Evolutionary conservation across 2,329 filamentous ascomycete genomes (phyloP), one percentile per base, ranked within the genome.

Genomic region (Cercospora sp.): DNA sequence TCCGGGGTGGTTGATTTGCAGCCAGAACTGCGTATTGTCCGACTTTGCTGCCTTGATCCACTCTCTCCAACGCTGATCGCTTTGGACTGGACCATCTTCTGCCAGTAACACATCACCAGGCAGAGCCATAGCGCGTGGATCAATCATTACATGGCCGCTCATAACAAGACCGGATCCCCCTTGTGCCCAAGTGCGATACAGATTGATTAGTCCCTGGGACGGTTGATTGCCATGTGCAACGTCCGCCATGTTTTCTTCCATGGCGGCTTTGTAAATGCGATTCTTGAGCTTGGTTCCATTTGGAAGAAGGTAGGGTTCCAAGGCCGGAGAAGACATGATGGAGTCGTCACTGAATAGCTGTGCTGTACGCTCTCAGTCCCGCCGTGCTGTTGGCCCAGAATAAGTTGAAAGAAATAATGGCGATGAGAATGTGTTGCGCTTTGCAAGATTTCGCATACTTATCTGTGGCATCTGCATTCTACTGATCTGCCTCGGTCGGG

Each of bases 1-100:
- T 16, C 69, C 69, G 7, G 69, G 69, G 42, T 71, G 69, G 16
- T 71, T 71, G 63, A 71, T 66, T 51, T 71, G 68, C 7, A 70
- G 48, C 63, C 63, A 68, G 45, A 68, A 69, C 7, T 68, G 63
- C 3, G 68, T 58, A 7, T 62, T 64, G 9, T 66, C 42, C 16
- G 36, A 57, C 20, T 69, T 60, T 13, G 68, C 60, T 10, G 48
- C 33, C 3, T 31, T 18, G 16, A 65, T 51, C 55, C 48, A 68
- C 2, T 20, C 30, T 31, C 57, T 45, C 68, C 68, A 70, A 3
- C 26, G 61, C 48, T 57, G 3, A 0, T 63, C 61, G 30, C 51
- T 36, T 3, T 57, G 45, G 3, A n/a, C n/a, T 3, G 45, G 64
- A 1, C 31, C 57, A 10, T 69, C 63, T 40, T 68, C 65, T 3